Conservation (phyloP, 2,329 filamentous ascomycete species). For the Fusarium scirpi region DNA sequence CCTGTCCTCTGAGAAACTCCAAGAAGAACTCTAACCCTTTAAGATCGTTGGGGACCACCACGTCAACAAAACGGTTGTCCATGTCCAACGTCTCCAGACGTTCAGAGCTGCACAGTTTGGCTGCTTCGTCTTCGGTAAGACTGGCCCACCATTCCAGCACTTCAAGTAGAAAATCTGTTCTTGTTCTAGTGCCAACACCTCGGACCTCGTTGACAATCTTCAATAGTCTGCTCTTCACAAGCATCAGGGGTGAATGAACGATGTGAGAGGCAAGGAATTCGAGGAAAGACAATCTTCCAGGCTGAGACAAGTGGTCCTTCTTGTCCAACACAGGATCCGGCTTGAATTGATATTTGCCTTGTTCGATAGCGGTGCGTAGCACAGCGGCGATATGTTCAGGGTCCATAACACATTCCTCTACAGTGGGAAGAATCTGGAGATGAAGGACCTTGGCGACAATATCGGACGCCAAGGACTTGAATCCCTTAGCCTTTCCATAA, state of each 20-base stretch:
- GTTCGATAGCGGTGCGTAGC: constrained; percentile 60
- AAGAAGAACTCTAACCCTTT: constrained; percentile 66
- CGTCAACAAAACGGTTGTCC: constrained; percentile 61
- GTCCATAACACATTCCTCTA: constrained; percentile 91
- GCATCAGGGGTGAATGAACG: constrained; percentile 73
- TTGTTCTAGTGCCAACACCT: constrained; percentile 74
- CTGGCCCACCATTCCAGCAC: constrained; percentile 76
- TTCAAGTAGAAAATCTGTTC: constrained; percentile 82
- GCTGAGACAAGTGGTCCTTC: constrained; percentile 68
- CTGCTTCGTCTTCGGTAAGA: constrained; percentile 64
- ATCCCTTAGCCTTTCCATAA: constrained; percentile 68
- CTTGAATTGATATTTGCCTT: constrained; percentile 54
- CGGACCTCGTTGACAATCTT: constrained; percentile 78
- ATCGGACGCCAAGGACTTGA: constrained; percentile 70
- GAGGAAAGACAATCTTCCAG: constrained; percentile 73
- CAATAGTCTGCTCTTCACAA: constrained; percentile 79
- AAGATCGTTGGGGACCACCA: constrained; percentile 66
- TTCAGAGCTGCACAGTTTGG: constrained; percentile 55
- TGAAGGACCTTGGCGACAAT: constrained; percentile 72
- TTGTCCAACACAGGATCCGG: constrained; percentile 59
- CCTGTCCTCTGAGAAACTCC: constrained; percentile 58
- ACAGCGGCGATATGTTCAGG: constrained; percentile 74
- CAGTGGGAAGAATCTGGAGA: constrained; percentile 74
- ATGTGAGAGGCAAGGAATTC: constrained; percentile 80
- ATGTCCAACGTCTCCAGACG: constrained; percentile 57